Evolutionary conservation across 192 early-diverging fungal species (phyloP).

Genomic region (Jimgerdemannia lactiflua): DNA sequence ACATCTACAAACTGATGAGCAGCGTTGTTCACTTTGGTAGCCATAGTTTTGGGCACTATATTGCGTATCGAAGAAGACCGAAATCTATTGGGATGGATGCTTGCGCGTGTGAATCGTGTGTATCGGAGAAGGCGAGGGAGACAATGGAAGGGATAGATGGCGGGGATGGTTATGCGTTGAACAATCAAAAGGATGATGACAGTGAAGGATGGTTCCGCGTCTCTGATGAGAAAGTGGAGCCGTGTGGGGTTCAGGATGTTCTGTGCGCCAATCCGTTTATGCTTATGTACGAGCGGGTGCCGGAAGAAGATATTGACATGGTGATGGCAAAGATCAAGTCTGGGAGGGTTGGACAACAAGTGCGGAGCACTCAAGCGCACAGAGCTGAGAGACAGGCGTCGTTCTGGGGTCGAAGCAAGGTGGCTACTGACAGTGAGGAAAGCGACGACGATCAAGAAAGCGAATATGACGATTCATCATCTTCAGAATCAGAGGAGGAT

Average conservation of each 20-base stretch:
- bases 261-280: slow-evolving; percentile 72
- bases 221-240: slow-evolving; percentile 69
- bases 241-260: slow-evolving; percentile 52
- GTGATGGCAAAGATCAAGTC: too few relatives aligned
- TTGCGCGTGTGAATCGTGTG: not conserved
- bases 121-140: slow-evolving; percentile 2
- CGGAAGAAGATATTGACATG: too few relatives aligned
- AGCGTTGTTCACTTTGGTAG: slow-evolving; percentile 70
- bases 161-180: not conserved
- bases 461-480: too few relatives aligned
- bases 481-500: too few relatives aligned
- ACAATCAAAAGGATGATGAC: slow-evolving; percentile 22
- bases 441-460: too few relatives aligned
- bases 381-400: too few relatives aligned
- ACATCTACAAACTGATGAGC: slow-evolving; percentile 59
- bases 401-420: too few relatives aligned
- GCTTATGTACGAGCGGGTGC: slow-evolving; percentile 56
- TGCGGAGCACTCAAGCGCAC: too few relatives aligned
- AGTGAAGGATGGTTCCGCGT: slow-evolving; percentile 61
- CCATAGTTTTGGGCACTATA: slow-evolving; percentile 78
- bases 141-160: too few relatives aligned
- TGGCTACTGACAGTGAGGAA: too few relatives aligned
- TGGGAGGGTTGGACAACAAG: too few relatives aligned
- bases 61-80: slow-evolving; percentile 63
- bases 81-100: slow-evolving; percentile 25